phyloP scores from a whole-genome alignment of 192 early-diverging fungal species.

The Linnemannia elongata region DNA sequence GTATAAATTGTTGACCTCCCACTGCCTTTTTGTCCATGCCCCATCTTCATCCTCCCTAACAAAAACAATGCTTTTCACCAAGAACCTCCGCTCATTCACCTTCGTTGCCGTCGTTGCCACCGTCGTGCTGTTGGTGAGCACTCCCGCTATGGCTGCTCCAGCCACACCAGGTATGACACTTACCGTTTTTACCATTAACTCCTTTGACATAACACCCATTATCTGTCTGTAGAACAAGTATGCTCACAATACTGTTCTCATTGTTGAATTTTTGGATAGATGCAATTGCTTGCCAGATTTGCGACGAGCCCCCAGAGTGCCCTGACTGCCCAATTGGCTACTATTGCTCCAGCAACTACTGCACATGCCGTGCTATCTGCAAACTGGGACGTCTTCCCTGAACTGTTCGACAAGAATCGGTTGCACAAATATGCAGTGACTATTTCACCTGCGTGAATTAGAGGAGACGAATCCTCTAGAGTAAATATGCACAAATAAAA shows the following conservation, averaged over 20 bases:
- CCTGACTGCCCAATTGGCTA: not conserved
- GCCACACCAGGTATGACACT: not conserved
- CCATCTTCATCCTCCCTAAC: not conserved
- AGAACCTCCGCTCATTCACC: not conserved
- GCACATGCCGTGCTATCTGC: not conserved
- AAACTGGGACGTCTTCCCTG: not conserved
- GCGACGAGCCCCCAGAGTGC: not conserved
- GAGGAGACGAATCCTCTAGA: no score
- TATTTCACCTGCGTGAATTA: no score
- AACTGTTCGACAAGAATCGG: not conserved
- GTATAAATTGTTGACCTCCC: no score
- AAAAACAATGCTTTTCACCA: conserved; percentile 3
- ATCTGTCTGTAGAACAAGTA: not conserved
- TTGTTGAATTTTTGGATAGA: not conserved
- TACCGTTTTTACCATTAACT: not conserved
- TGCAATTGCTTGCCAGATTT: not conserved
- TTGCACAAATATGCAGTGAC: no score
- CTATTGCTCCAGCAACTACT: not conserved
- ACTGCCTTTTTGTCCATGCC: not conserved
- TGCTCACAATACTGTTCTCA: not conserved
- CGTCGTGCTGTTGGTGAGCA: not conserved
- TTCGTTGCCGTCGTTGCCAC: not conserved
- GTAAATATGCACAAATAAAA: no score
- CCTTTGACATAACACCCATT: no score
- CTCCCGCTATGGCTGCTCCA: not conserved